Conservation (phyloP, 2,329 filamentous ascomycete genomes). For the Sarocladium kiliense region DNA sequence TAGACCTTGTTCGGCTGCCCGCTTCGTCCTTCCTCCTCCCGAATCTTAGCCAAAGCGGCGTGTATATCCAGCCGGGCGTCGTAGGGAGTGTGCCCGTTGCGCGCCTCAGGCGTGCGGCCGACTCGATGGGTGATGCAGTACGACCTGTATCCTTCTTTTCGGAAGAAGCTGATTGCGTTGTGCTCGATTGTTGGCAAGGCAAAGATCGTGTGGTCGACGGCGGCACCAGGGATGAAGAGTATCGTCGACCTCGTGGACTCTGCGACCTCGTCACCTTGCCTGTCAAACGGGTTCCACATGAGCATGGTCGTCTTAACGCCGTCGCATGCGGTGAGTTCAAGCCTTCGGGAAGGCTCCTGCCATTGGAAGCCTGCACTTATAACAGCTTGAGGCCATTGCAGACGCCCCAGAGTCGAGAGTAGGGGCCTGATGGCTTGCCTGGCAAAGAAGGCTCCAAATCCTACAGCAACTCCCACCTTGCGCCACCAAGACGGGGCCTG, state of each 20-base stretch:
- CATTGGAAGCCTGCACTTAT: conserved; percentile 8
- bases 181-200: conserved; percentile 56
- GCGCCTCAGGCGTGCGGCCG: conserved; percentile 46
- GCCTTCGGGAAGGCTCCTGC: conserved; percentile 29
- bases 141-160: conserved; percentile 52
- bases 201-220: conserved; percentile 59
- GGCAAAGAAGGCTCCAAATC: conserved; percentile 7
- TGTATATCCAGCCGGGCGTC: conserved; percentile 55
- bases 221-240: conserved; percentile 58
- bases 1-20: conserved; percentile 37
- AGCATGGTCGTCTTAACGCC: conserved; percentile 47
- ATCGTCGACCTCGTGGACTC: conserved; percentile 36
- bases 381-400: conserved; percentile 15
- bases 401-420: conserved; percentile 15
- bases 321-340: conserved; percentile 45
- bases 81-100: conserved; percentile 51
- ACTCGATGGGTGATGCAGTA: conserved; percentile 55
- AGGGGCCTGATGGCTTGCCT: conserved; percentile 13
- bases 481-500: neutral
- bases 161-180: conserved; percentile 60
- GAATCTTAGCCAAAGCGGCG: conserved; percentile 50
- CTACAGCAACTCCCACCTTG: neutral
- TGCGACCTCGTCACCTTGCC: conserved; percentile 16
- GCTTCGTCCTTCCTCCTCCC: conserved; percentile 25
- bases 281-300: conserved; percentile 49